These are phyloP conservation scores for Gracilaria caudata DNA, from an alignment of 23 red algal genomes.

Conservation along the genomic window DNA sequence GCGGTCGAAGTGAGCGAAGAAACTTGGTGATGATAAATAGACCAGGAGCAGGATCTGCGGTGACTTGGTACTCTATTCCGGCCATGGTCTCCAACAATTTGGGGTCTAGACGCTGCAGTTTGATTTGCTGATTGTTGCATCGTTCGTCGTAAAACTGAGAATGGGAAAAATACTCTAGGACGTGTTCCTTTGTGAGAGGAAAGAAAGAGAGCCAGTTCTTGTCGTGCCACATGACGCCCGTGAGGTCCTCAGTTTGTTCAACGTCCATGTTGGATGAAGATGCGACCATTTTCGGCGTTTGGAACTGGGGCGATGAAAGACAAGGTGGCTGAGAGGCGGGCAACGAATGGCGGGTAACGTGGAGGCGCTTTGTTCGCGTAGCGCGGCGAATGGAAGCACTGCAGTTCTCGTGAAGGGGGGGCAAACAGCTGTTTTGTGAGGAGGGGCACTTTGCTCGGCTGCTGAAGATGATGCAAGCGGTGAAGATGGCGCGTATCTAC, in stretches of 20 bases:
- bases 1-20: slow-evolving; percentile 39
- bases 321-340: background rate
- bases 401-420: too few relatives aligned
- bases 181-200: slow-evolving; percentile 80
- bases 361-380: background rate
- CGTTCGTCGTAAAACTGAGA: slow-evolving; percentile 94
- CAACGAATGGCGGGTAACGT: background rate
- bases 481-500: too few relatives aligned
- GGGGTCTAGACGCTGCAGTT: slow-evolving; percentile 87
- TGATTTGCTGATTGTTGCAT: slow-evolving; percentile 93
- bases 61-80: slow-evolving; percentile 78
- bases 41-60: slow-evolving; percentile 34
- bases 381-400: too few relatives aligned
- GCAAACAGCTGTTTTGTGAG: too few relatives aligned
- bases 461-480: too few relatives aligned
- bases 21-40: slow-evolving; percentile 81
- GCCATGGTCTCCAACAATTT: slow-evolving; percentile 71
- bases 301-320: background rate
- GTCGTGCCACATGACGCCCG: slow-evolving; percentile 85
- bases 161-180: slow-evolving; percentile 88
- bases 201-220: slow-evolving; percentile 81
- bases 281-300: slow-evolving; percentile 51
- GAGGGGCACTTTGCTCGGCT: too few relatives aligned
- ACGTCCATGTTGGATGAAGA: slow-evolving; percentile 59
- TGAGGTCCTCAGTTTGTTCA: slow-evolving; percentile 73